These are phyloP conservation scores for Osmanthus fragrans DNA, from an alignment of 257 asterid genomes.

Conservation along the genomic window DNA sequence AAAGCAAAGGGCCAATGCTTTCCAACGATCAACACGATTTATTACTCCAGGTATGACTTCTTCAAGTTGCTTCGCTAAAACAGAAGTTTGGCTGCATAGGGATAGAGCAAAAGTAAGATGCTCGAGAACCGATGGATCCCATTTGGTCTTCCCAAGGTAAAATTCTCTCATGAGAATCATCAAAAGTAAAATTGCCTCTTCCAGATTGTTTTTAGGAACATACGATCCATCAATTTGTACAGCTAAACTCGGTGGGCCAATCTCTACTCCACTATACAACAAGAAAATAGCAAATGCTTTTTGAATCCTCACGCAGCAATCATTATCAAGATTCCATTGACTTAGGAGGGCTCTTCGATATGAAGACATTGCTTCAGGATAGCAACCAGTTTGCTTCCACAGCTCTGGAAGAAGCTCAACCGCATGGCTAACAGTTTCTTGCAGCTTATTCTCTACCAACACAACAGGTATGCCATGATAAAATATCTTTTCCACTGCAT, in stretches of 20 bases:
- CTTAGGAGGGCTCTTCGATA: slow-evolving; percentile 90
- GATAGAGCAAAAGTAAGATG: slow-evolving; percentile 90
- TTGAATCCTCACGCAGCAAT: slow-evolving; percentile 92
- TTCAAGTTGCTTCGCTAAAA: slow-evolving; percentile 83
- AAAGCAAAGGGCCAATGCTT: slow-evolving; percentile 74
- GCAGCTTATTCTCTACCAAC: slow-evolving; percentile 82
- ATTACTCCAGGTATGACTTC: slow-evolving; percentile 84
- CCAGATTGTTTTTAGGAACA: slow-evolving; percentile 85
- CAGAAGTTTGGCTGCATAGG: slow-evolving; percentile 77
- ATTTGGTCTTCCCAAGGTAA: slow-evolving; percentile 71
- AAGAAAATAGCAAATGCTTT: slow-evolving; percentile 87
- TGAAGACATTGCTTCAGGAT: slow-evolving; percentile 76
- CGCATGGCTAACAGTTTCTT: slow-evolving; percentile 87
- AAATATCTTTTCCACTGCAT: slow-evolving; percentile 92
- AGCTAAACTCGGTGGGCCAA: slow-evolving; percentile 83
- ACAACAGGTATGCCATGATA: slow-evolving; percentile 77
- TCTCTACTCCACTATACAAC: slow-evolving; percentile 86
- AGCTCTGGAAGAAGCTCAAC: slow-evolving; percentile 96
- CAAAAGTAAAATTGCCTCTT: slow-evolving; percentile 89
- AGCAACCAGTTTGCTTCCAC: slow-evolving; percentile 77
- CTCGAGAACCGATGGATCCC: slow-evolving; percentile 90
- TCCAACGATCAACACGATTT: slow-evolving; percentile 84
- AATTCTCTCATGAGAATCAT: slow-evolving; percentile 94
- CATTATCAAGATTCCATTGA: slow-evolving; percentile 94
- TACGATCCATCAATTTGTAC: slow-evolving; percentile 84